Evolutionary conservation across 108 stramenopile species (phyloP).

Genomic region (Schizochytrium sp.): DNA sequence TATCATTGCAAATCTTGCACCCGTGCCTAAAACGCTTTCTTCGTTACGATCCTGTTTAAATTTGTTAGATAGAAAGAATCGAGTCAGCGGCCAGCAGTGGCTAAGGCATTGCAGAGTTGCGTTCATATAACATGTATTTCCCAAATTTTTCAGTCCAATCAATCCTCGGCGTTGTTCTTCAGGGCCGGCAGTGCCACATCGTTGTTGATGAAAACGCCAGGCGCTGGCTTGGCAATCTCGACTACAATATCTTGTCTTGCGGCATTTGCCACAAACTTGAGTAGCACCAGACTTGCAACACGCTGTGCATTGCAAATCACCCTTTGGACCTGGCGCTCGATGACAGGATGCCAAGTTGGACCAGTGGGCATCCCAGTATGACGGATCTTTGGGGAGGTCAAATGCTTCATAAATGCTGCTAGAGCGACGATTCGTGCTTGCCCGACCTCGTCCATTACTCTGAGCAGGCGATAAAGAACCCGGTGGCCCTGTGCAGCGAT

Average conservation of each 20-base stretch:
- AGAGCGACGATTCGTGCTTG: slow-evolving; percentile 9
- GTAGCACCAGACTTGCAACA: background rate
- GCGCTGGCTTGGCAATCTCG: background rate
- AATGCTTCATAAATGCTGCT: slow-evolving; percentile 51
- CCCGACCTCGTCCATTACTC: background rate
- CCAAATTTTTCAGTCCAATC: slow-evolving; percentile 63
- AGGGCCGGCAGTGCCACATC: background rate
- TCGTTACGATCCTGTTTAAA: slow-evolving; percentile 83
- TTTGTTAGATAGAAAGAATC: slow-evolving; percentile 63
- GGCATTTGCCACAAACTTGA: slow-evolving; percentile 39
- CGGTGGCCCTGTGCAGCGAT: no score
- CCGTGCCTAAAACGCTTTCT: slow-evolving; percentile 92
- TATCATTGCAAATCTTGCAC: slow-evolving; percentile 88
- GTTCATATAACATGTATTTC: slow-evolving; percentile 74
- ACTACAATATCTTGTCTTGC: slow-evolving; percentile 18
- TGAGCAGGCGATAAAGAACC: no score
- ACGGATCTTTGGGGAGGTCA: slow-evolving; percentile 5
- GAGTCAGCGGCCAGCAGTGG: slow-evolving; percentile 68
- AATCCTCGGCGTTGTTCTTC: background rate
- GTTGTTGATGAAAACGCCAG: background rate
- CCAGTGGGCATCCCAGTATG: slow-evolving; percentile 25
- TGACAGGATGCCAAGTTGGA: background rate
- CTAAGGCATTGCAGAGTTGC: slow-evolving; percentile 71
- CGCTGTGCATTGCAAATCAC: background rate
- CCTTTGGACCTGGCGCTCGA: background rate